phyloP scores from a whole-genome alignment of 108 stramenopile species.

The Asterionellopsis glacialis region DNA sequence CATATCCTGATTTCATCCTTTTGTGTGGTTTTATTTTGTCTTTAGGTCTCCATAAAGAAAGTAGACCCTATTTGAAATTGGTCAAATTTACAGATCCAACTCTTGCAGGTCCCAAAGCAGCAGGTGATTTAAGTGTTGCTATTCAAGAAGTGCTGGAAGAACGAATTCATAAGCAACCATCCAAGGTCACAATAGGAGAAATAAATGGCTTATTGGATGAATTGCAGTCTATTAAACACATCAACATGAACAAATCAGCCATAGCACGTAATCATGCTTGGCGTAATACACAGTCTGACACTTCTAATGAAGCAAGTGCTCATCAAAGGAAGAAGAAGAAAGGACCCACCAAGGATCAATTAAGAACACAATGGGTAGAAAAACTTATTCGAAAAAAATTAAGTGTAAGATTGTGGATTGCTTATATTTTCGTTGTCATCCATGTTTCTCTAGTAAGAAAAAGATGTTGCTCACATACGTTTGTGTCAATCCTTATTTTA shows the following conservation, averaged over 20 bases:
- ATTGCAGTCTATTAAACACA: conserved; percentile 12
- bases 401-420: too few species aligned
- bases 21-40: not conserved
- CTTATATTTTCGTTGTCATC: too few species aligned
- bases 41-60: conserved; percentile 18
- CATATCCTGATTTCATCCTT: too few species aligned
- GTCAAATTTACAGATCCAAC: conserved; percentile 50
- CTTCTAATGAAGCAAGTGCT: not conserved
- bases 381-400: conserved; percentile 4
- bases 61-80: conserved; percentile 35
- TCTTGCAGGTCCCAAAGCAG: conserved; percentile 31
- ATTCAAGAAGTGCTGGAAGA: conserved; percentile 52
- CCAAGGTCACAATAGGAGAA: conserved; percentile 51
- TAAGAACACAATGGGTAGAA: conserved; percentile 7
- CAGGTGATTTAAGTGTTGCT: conserved; percentile 63
- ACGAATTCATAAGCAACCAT: conserved; percentile 27
- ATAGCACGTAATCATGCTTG: not conserved
- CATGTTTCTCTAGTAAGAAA: too few species aligned
- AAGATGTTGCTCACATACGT: too few species aligned
- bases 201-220: conserved; percentile 79
- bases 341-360: not conserved
- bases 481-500: too few species aligned
- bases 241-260: not conserved
- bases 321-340: not conserved
- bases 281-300: not conserved